Evolutionary conservation across 352 stramenopile species (phyloP), one percentile per base, ranked within the genome.

Genomic region (Phytophthora aleatoria): DNA sequence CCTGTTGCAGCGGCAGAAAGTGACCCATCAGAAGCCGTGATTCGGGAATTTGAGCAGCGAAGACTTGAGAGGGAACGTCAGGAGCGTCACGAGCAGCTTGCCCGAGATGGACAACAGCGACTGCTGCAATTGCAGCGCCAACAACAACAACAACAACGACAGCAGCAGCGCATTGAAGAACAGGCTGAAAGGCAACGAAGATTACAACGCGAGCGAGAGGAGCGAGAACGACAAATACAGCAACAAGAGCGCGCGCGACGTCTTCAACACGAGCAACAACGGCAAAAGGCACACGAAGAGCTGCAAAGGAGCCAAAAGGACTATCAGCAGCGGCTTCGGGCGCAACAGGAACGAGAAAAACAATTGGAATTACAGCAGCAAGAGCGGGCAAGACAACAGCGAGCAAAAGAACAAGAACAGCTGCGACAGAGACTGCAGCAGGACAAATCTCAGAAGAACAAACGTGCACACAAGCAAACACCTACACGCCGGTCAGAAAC

Each of bases 1-100:
- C 15, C 28, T 28, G 30, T 60, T 38, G 7, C 13, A 53, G 9
- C 44, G 38, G 10, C 44, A 36, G 11, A 12, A 42, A 30, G 24
- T 30, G 58, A 72, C 20, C 52, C 57, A 26, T 69, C 66, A 41
- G 61, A 77, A 53, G 48, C 54, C 20, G 43, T 67, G 15, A 69
- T 77, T 45, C 61, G 27, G 26, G 57, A 57, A 50, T 77, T 75
- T 67, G 66, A 77, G 28, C 42, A 70, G 33, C 66, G 66, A 55
- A 66, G 70, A 62, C 61, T 74, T 6, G 62, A 49, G 27, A 65
- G 63, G 13, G 69, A 76, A 51, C 66, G 31, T n/a, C 65, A 67
- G 20, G 47, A 71, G 43, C 66, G 36, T n/a, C 65, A 67, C n/a
- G 47, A 69, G 39, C 45, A 69, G 33, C 36, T 57, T 43, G 44